Evolutionary conservation across 768 basidiomycete species (phyloP).

Genomic region (Phallus indusiatus): DNA sequence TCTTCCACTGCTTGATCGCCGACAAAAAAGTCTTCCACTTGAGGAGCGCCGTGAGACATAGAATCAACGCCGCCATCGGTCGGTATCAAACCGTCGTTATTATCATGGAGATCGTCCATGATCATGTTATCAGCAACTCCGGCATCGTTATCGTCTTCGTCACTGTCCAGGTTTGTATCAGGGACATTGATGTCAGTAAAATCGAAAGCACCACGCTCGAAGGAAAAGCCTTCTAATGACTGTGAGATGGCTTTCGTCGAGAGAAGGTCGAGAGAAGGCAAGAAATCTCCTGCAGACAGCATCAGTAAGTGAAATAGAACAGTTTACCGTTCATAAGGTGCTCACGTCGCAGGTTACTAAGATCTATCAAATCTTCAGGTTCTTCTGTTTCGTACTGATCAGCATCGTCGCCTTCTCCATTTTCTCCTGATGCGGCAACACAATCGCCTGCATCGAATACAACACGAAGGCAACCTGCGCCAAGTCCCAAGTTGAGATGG

Average conservation of each 20-base stretch:
- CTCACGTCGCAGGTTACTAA: constrained; percentile 54
- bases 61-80: constrained; percentile 8
- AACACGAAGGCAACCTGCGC: constrained; percentile 78
- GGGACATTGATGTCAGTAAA: constrained; percentile 58
- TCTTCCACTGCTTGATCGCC: constrained; percentile 49
- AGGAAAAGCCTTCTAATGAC: constrained; percentile 74
- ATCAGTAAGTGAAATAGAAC: background rate
- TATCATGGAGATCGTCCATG: constrained; percentile 34
- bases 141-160: constrained; percentile 37
- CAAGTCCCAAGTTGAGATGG: constrained; percentile 71
- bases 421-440: constrained; percentile 64
- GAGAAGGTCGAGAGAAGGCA: constrained; percentile 58
- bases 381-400: constrained; percentile 42
- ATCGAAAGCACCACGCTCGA: constrained; percentile 55
- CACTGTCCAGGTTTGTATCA: constrained; percentile 36
- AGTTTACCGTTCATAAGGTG: constrained; percentile 7
- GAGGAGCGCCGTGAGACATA: constrained; percentile 12
- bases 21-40: constrained; percentile 58
- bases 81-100: constrained; percentile 11
- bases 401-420: constrained; percentile 37
- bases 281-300: constrained; percentile 46
- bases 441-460: constrained; percentile 96
- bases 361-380: constrained; percentile 56
- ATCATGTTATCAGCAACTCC: constrained; percentile 19
- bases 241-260: constrained; percentile 70